Evolutionary conservation across 1,139 yeast species (phyloP).

Genomic region (Suhomyces choctaworum): DNA sequence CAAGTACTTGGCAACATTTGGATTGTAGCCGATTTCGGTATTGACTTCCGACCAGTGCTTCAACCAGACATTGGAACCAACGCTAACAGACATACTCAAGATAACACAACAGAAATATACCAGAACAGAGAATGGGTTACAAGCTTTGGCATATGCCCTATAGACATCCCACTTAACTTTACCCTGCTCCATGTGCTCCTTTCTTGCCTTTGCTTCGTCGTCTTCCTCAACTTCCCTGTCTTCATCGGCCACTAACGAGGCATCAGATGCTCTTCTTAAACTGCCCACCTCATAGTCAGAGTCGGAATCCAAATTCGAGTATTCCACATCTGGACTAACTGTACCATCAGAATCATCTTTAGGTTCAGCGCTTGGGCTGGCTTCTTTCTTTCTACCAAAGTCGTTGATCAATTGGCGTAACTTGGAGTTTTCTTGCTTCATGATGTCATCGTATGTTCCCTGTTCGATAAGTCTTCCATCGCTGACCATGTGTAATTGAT

Average conservation of each 20-base stretch:
- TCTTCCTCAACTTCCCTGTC: slow-evolving; percentile 47
- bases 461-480: slow-evolving; percentile 79
- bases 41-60: slow-evolving; percentile 97
- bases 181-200: slow-evolving; percentile 90
- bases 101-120: slow-evolving; percentile 55
- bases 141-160: slow-evolving; percentile 79
- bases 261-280: slow-evolving; percentile 71
- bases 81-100: slow-evolving; percentile 56
- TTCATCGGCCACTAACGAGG: slow-evolving; percentile 43
- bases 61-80: slow-evolving; percentile 75
- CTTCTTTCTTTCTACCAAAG: slow-evolving; percentile 59
- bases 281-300: slow-evolving; percentile 38
- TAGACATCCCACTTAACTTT: slow-evolving; percentile 91
- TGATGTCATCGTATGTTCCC: slow-evolving; percentile 63
- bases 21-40: slow-evolving; percentile 66
- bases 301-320: slow-evolving; percentile 15
- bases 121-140: slow-evolving; percentile 70
- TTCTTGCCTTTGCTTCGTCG: slow-evolving; percentile 45
- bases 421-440: slow-evolving; percentile 53
- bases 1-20: slow-evolving; percentile 65
- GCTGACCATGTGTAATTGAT: slow-evolving; percentile 67
- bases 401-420: slow-evolving; percentile 69
- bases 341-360: slow-evolving; percentile 14
- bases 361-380: not conserved
- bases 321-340: slow-evolving; percentile 11